These are phyloP conservation scores for Sonneratia caseolaris DNA, from an alignment of 345 rosid genomes.

Conservation along the genomic window DNA sequence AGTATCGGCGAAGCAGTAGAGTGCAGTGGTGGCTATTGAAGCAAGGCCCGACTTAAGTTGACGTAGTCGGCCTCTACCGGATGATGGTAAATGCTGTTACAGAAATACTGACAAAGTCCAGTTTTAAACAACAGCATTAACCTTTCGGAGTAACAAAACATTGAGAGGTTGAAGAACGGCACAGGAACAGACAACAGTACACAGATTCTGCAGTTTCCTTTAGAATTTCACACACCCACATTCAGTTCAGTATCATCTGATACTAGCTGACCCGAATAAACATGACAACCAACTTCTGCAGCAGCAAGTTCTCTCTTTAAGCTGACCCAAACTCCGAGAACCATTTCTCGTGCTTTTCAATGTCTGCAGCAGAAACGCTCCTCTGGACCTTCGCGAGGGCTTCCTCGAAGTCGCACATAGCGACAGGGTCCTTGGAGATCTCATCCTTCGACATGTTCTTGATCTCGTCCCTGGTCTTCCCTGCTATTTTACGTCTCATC, in stretches of 20 bases:
- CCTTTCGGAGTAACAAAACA: too few species aligned
- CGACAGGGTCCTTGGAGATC: conserved; percentile 93
- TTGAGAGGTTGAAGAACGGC: neutral
- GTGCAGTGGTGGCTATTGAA: too few species aligned
- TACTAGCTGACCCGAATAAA: neutral
- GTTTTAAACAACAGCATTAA: too few species aligned
- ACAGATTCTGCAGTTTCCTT: neutral
- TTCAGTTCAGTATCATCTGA: neutral
- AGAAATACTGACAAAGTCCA: too few species aligned
- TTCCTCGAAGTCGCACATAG: conserved; percentile 99
- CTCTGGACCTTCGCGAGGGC: conserved; percentile 87
- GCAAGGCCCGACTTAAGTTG: too few species aligned
- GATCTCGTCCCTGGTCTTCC: conserved; percentile 95
- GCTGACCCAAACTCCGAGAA: conserved; percentile 92
- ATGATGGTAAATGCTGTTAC: too few species aligned
- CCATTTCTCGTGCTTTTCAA: conserved; percentile 98
- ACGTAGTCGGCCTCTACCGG: too few species aligned
- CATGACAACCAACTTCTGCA: neutral
- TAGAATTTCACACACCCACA: neutral
- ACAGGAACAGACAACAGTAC: neutral
- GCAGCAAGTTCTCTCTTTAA: conserved; percentile 12
- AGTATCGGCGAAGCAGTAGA: too few species aligned
- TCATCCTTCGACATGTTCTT: conserved; percentile 99
- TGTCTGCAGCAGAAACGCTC: conserved; percentile 87
- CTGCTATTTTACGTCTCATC: conserved; percentile 99